Evolutionary conservation across 352 stramenopile genomes (phyloP).

Genomic region (Globisporangium mamillatum): DNA sequence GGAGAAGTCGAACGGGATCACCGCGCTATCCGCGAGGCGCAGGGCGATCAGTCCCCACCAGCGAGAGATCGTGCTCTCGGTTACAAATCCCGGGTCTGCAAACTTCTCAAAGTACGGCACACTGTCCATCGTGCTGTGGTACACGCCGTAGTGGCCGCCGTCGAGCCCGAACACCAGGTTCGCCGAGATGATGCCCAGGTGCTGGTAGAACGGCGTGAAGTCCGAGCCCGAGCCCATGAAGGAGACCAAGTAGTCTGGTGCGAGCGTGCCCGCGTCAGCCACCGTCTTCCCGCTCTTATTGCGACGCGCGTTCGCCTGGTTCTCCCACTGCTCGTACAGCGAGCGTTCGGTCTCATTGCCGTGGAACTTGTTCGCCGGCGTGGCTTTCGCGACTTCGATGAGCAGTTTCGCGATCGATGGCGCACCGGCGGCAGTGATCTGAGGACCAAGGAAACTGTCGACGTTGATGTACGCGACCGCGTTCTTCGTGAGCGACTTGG

Average conservation of each 20-base stretch:
- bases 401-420: conserved; percentile 69
- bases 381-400: conserved; percentile 44
- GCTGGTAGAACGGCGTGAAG: conserved; percentile 76
- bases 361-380: conserved; percentile 50
- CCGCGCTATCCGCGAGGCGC: conserved; percentile 40
- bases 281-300: conserved; percentile 18
- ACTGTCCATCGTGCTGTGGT: conserved; percentile 88
- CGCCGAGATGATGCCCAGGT: conserved; percentile 72
- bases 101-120: conserved; percentile 62
- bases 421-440: conserved; percentile 48
- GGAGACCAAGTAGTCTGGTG: conserved; percentile 35
- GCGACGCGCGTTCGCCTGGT: conserved; percentile 25
- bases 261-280: conserved; percentile 25
- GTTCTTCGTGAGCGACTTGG: conserved; percentile 41
- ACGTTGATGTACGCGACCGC: conserved; percentile 86
- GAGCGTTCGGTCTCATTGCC: conserved; percentile 23
- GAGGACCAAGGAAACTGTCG: conserved; percentile 59
- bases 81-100: conserved; percentile 57
- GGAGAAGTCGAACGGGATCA: conserved; percentile 74
- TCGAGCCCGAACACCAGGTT: conserved; percentile 54
- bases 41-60: conserved; percentile 68
- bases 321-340: conserved; percentile 38
- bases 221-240: conserved; percentile 58
- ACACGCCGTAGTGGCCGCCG: conserved; percentile 52
- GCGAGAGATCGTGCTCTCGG: conserved; percentile 43